A percentile compares a stretch with the other conserved stretches of the same genome.
These are phyloP conservation scores for Debaryomyces fabryi DNA, from an alignment of 1,139 yeast species.

Conservation along the genomic window DNA sequence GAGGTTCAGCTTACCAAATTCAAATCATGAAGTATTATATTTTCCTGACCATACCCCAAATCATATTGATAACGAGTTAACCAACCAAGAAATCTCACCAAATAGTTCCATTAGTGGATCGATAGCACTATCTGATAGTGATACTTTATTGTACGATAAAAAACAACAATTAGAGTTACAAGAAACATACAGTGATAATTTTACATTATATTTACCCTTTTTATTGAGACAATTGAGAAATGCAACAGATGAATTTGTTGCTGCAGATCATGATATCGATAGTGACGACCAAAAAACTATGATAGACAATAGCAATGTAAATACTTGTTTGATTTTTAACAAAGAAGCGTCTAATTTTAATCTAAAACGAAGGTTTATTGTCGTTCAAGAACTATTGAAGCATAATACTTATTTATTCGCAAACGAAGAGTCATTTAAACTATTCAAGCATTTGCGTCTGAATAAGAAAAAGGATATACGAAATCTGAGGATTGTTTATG, in stretches of 20 bases:
- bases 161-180: conserved; percentile 37
- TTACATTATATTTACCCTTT: conserved; percentile 42
- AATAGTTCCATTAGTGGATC: conserved; percentile 14
- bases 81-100: neutral
- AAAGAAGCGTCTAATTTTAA: conserved; percentile 24
- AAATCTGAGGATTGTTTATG: conserved; percentile 26
- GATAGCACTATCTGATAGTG: conserved; percentile 27
- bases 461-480: conserved; percentile 26
- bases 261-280: conserved; percentile 13
- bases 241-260: conserved; percentile 7
- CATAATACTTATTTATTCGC: conserved; percentile 35
- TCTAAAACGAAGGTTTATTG: conserved; percentile 31
- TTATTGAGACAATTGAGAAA: conserved; percentile 31
- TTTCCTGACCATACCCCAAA: neutral
- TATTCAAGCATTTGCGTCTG: conserved; percentile 33
- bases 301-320: conserved; percentile 18
- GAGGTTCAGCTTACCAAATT: neutral
- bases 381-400: conserved; percentile 40
- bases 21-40: conserved; percentile 3
- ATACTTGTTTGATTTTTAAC: conserved; percentile 18
- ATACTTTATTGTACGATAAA: conserved; percentile 24
- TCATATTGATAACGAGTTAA: neutral
- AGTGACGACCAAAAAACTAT: conserved; percentile 30
- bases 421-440: conserved; percentile 29
- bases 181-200: conserved; percentile 39